A percentile compares a stretch with the other conserved stretches of the same genome.
phyloP scores from a whole-genome alignment of 1,284 basidiomycete species.

The Ustilago curta region DNA sequence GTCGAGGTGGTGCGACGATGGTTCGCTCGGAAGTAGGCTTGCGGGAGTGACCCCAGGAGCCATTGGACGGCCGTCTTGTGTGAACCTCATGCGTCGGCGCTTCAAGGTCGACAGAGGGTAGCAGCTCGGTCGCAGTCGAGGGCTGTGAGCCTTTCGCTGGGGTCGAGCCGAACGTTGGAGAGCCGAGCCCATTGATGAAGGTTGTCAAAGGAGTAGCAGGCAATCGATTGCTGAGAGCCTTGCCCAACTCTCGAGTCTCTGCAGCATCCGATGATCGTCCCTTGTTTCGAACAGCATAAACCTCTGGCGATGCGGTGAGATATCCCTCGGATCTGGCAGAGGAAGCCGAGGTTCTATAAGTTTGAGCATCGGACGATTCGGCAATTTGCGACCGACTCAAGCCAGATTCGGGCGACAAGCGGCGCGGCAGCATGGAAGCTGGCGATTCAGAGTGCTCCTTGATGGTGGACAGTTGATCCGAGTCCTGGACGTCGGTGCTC shows the following conservation, averaged over 20 bases:
- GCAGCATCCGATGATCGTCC: background rate
- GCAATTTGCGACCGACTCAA: constrained; percentile 12
- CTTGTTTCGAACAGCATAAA: background rate
- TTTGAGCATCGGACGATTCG: constrained; percentile 8
- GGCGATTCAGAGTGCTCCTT: constrained; percentile 45
- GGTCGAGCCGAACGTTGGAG: constrained; percentile 24
- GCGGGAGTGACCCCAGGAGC: constrained; percentile 14
- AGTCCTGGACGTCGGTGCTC: constrained; percentile 40
- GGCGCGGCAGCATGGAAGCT: constrained; percentile 20
- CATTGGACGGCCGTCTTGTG: constrained; percentile 12
- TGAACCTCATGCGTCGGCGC: constrained; percentile 1
- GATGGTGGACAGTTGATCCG: constrained; percentile 39
- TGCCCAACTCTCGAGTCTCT: background rate
- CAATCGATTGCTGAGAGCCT: background rate
- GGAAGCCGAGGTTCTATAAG: constrained; percentile 16
- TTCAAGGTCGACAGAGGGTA: constrained; percentile 26
- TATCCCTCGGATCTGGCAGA: constrained; percentile 14
- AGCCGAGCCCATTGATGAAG: constrained; percentile 20
- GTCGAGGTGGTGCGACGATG: constrained; percentile 11
- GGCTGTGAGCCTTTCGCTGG: constrained; percentile 18
- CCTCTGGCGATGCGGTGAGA: constrained; percentile 7
- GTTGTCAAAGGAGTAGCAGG: background rate
- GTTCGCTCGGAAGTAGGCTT: constrained; percentile 8
- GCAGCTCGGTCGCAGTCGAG: constrained; percentile 16
- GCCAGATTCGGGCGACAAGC: constrained; percentile 16